Evolutionary conservation across 164 flowering plant genomes (phyloP).

Genomic region (Chimonanthus praecox): DNA sequence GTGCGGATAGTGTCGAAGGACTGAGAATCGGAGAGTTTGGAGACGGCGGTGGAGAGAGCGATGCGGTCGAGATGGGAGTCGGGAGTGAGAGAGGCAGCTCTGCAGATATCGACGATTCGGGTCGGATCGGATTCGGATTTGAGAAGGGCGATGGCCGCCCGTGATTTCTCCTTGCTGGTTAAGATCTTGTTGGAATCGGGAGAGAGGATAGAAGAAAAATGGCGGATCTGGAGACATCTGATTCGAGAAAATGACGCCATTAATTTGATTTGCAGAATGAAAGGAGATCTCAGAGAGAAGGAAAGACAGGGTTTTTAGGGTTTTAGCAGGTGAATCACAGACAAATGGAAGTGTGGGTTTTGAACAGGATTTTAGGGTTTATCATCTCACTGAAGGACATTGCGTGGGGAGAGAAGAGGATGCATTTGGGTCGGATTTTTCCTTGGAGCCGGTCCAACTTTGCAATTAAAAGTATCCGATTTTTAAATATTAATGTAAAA

Average conservation of each 20-base stretch:
- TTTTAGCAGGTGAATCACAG: too few species aligned
- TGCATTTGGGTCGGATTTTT: too few species aligned
- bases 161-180: slow-evolving; percentile 45
- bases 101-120: slow-evolving; percentile 65
- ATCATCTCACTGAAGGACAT: too few species aligned
- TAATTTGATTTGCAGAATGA: too few species aligned
- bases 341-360: too few species aligned
- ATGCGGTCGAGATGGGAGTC: slow-evolving; percentile 64
- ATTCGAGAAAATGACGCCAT: slow-evolving; percentile 2
- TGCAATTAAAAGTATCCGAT: too few species aligned
- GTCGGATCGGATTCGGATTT: slow-evolving; percentile 60
- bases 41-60: slow-evolving; percentile 57
- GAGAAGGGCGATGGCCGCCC: slow-evolving; percentile 64
- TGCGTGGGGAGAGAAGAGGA: too few species aligned
- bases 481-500: too few species aligned
- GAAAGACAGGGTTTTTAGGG: too few species aligned
- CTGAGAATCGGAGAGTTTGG: slow-evolving; percentile 39
- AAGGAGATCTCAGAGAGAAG: background rate
- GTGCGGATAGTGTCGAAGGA: slow-evolving; percentile 32
- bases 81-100: slow-evolving; percentile 48
- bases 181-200: slow-evolving; percentile 18
- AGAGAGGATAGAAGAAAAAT: background rate
- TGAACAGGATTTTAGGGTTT: too few species aligned
- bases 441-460: too few species aligned
- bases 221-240: background rate